phyloP scores from a whole-genome alignment of 495 filamentous ascomycete genomes.

The Friedmanniomyces simplex region DNA sequence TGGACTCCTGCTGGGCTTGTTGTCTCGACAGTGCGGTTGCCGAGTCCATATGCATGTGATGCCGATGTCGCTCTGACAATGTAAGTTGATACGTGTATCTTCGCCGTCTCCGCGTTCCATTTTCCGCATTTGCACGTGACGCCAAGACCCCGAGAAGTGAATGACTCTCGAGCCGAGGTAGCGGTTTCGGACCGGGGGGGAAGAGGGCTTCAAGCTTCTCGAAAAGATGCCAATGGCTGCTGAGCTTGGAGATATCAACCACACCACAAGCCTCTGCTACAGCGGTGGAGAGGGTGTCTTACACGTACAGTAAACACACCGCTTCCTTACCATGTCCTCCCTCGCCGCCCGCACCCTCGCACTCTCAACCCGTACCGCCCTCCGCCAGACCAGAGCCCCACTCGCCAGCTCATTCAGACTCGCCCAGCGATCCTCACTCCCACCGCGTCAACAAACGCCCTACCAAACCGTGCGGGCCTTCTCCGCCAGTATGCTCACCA shows the following conservation, averaged over 20 bases:
- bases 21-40: not conserved
- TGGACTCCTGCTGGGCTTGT: too few relatives aligned
- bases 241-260: not conserved
- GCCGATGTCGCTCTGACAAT: not conserved
- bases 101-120: not conserved
- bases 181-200: not conserved
- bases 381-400: constrained; percentile 10
- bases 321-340: constrained; percentile 14
- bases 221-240: not conserved
- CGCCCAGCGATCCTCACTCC: constrained; percentile 1
- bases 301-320: not conserved
- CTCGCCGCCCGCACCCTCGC: constrained; percentile 13
- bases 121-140: not conserved
- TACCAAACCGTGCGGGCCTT: constrained; percentile 6
- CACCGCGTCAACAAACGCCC: not conserved
- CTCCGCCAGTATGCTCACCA: constrained; percentile 14
- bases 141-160: not conserved
- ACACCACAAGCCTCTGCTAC: not conserved
- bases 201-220: not conserved
- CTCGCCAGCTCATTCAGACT: constrained; percentile 5
- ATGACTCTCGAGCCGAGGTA: too few relatives aligned
- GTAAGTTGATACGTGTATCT: not conserved
- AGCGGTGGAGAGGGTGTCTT: not conserved
- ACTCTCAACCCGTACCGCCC: constrained; percentile 2
- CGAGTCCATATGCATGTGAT: not conserved